These are phyloP conservation scores for Aspergillus unguis DNA, from an alignment of 2,329 filamentous ascomycete genomes.

Conservation along the genomic window DNA sequence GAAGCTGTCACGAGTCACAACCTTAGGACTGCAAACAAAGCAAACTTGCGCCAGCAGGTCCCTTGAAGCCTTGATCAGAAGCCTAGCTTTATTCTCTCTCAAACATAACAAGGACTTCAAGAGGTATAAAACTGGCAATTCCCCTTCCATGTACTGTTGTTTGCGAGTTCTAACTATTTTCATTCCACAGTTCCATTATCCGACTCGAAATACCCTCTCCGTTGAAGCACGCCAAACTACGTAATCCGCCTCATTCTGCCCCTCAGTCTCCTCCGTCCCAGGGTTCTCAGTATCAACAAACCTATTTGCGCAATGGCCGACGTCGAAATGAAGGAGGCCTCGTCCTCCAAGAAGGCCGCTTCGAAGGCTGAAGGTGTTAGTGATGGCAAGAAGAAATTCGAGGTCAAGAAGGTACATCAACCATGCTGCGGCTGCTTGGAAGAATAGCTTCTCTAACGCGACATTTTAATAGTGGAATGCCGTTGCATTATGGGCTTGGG, in stretches of 20 bases:
- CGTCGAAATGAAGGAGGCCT: conserved; percentile 92
- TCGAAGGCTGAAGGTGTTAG: conserved; percentile 53
- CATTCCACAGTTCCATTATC: background rate
- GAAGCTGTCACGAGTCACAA: background rate
- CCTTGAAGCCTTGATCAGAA: background rate
- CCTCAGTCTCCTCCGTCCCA: conserved; percentile 4
- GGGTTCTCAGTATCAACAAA: background rate
- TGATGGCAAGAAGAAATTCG: conserved; percentile 89
- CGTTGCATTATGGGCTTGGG: conserved; percentile 97
- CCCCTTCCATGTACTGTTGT: background rate
- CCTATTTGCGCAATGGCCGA: conserved; percentile 69
- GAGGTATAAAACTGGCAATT: background rate
- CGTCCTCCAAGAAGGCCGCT: conserved; percentile 55
- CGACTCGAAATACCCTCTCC: background rate
- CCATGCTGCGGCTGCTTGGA: background rate
- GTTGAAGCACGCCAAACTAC: conserved; percentile 11
- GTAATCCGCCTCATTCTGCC: conserved; percentile 18
- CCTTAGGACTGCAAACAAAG: conserved; percentile 18
- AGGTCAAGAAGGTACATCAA: conserved; percentile 86
- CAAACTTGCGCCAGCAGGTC: conserved; percentile 11
- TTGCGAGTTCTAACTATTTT: background rate
- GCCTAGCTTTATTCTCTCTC: background rate
- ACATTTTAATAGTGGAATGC: conserved; percentile 79
- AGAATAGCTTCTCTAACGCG: conserved; percentile 16
- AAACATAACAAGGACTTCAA: background rate